Base-by-base conservation (phyloP, 306 rosid genomes). In the Inga leiocalycina region DNA sequence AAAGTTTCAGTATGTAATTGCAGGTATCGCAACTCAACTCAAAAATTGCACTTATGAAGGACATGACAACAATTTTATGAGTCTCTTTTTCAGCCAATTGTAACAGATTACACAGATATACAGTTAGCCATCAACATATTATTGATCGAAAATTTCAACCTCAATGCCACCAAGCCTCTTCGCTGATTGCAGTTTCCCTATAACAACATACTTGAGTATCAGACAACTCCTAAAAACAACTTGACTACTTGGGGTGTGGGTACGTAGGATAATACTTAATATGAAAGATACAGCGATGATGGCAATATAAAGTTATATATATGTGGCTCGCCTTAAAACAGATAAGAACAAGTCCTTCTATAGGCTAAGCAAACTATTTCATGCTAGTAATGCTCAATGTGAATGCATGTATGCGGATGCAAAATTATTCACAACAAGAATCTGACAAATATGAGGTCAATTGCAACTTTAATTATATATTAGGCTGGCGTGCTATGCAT, bases 1-100 rank as follows among this genome's bases (percentile, higher is more conserved):
- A 3, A 62, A 62, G 17, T 68, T 81, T 69, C 80, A 80, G 20
- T 51, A 77, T 14, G 34, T 24, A 75, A 81, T 61, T 17, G 49
- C 48, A 32, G 75, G 35, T 20, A 46, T 78, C 27, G 24, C 12
- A 52, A 78, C 27, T 54, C 12, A 52, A 78, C 48, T 46, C 52
- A 78, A 45, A 14, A 46, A 78, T 10, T 30, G 64, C 32, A 78
- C 22, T 16, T 13, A 13, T 57, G 24, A 59, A 77, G 52, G 41
- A 22, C 11, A 8, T 7, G 41, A 16, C 45, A 45, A 64, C 43
- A 77, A 39, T 14, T 27, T 1, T 43, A 8, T 17, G 30, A 61
- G 73, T 57, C 27, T 15, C 7, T 41, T 77, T 57, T 56, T 35
- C 67, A 59, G 22, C 70, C 43, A 76, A 24, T 59, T 7, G 16